These are phyloP conservation scores for Canavalia ensiformis DNA, from an alignment of 306 rosid genomes.

Conservation along the genomic window DNA sequence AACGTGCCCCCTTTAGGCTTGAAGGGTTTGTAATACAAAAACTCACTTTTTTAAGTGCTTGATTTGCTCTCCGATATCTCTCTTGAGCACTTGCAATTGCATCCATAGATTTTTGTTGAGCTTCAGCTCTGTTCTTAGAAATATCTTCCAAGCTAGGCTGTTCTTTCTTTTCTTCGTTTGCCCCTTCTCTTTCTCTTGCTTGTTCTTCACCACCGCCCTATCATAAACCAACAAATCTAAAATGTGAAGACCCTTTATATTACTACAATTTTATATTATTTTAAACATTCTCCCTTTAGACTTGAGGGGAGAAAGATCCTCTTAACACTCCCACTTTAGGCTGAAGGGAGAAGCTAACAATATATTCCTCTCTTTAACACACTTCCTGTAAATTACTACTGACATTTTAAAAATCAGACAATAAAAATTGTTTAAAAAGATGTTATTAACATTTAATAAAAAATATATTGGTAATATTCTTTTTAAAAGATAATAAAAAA, in stretches of 20 bases:
- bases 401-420: no score
- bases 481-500: no score
- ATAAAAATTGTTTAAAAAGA: no score
- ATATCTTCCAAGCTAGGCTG: constrained; percentile 57
- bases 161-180: background rate
- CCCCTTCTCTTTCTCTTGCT: constrained; percentile 27
- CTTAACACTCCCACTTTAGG: no score
- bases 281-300: background rate
- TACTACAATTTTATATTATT: background rate
- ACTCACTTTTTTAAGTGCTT: no score
- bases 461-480: no score
- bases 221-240: background rate
- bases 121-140: constrained; percentile 51
- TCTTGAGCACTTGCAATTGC: constrained; percentile 58
- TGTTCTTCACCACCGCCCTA: background rate
- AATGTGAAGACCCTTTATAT: background rate
- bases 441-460: no score
- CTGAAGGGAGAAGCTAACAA: no score
- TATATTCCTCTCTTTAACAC: no score
- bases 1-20: background rate
- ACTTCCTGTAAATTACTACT: no score
- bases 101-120: constrained; percentile 61
- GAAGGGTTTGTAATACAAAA: background rate
- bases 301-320: background rate
- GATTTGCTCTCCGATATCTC: constrained; percentile 54